phyloP scores from a whole-genome alignment of 306 rosid species.

The Castanea crenata region DNA sequence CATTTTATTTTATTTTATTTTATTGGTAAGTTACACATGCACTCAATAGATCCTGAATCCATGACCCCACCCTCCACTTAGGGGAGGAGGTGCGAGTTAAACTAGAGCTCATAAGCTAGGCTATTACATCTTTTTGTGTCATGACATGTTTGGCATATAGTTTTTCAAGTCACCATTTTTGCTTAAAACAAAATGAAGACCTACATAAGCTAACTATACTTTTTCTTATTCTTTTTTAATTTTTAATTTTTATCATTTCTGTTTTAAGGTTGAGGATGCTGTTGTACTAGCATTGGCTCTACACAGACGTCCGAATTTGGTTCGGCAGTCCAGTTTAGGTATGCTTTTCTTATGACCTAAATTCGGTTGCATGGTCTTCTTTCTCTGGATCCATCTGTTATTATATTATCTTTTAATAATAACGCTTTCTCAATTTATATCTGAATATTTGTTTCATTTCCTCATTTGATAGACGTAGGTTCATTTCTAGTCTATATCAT shows the following conservation, averaged over 20 bases:
- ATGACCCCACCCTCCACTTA: too few species aligned
- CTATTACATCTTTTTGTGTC: too few species aligned
- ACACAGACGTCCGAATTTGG: constrained; percentile 60
- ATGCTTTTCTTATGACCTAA: constrained; percentile 8
- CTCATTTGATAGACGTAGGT: constrained; percentile 10
- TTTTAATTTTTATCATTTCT: not conserved
- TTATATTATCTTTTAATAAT: not conserved
- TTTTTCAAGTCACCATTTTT: not conserved
- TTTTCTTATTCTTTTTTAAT: too few species aligned
- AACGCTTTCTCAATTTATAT: not conserved
- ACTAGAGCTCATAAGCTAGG: too few species aligned
- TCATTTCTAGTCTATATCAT: constrained; percentile 5
- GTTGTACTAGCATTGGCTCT: constrained; percentile 79
- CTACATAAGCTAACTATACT: not conserved
- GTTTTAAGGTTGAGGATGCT: constrained; percentile 88
- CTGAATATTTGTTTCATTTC: not conserved
- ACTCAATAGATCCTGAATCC: not conserved
- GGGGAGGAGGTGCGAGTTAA: too few species aligned
- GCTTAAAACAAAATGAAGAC: not conserved
- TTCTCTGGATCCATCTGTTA: constrained; percentile 4
- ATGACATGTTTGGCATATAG: not conserved
- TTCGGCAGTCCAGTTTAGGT: constrained; percentile 64
- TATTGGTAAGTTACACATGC: not conserved
- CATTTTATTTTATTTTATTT: not conserved
- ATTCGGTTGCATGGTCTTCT: constrained; percentile 8